phyloP scores from a whole-genome alignment of 2,329 filamentous ascomycete genomes.

The Colletotrichum sp. region DNA sequence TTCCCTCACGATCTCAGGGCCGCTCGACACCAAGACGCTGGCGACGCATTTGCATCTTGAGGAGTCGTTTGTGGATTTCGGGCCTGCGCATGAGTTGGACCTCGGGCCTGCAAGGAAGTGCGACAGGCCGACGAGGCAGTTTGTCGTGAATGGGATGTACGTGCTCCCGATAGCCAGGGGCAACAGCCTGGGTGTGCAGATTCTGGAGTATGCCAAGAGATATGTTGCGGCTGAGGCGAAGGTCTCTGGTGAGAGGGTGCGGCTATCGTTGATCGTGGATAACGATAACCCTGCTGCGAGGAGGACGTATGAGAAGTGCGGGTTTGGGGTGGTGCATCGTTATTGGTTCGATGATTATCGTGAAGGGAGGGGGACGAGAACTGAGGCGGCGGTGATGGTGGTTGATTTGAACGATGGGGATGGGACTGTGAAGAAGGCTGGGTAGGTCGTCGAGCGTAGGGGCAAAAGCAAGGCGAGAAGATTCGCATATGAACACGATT shows the following conservation, averaged over 20 bases:
- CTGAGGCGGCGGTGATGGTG: constrained; percentile 15
- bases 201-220: neutral
- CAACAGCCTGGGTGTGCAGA: neutral
- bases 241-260: neutral
- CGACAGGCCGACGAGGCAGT: neutral
- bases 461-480: too few species aligned
- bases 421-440: neutral
- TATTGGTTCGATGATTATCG: constrained; percentile 17
- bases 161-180: neutral
- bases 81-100: neutral
- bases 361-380: neutral
- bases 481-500: neutral
- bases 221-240: neutral
- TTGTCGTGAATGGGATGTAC: constrained; percentile 13
- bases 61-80: neutral
- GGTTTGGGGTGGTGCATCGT: constrained; percentile 1
- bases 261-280: neutral
- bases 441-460: neutral
- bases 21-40: neutral
- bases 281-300: constrained; percentile 1
- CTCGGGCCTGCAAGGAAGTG: neutral
- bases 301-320: neutral
- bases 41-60: neutral
- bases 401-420: neutral
- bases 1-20: neutral